Percentiles rank a stretch among this genome's conserved stretches.
phyloP scores from a whole-genome alignment of 495 filamentous ascomycete genomes.

The Penicillium atrosanguineum region DNA sequence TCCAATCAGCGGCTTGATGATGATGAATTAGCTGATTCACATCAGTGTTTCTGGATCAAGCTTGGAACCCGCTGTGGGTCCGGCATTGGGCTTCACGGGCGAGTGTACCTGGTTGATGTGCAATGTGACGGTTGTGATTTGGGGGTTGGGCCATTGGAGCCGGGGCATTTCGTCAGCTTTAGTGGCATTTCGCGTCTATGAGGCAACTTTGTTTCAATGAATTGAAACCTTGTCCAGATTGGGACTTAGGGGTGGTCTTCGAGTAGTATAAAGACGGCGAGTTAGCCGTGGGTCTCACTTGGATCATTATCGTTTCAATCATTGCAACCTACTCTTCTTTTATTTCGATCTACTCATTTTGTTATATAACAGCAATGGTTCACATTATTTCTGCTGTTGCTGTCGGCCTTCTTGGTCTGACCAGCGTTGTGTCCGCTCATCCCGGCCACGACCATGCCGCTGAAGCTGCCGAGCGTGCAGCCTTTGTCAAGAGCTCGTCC shows the following conservation, averaged over 20 bases:
- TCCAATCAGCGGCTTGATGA: neutral
- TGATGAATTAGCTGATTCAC: neutral
- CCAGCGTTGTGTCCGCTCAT: conserved; percentile 33
- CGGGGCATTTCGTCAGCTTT: too few relatives aligned
- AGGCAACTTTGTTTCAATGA: too few relatives aligned
- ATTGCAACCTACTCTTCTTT: neutral
- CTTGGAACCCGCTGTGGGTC: conserved; percentile 4
- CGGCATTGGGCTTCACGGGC: neutral
- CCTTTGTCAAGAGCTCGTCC: conserved; percentile 33
- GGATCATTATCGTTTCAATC: neutral
- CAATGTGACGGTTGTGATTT: neutral
- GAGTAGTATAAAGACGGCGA: neutral
- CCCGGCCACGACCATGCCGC: conserved; percentile 48
- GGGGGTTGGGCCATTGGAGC: too few relatives aligned
- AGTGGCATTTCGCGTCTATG: too few relatives aligned
- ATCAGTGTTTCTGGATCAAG: neutral
- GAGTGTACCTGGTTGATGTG: conserved; percentile 1
- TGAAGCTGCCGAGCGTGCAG: conserved; percentile 45
- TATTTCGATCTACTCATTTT: neutral
- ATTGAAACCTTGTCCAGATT: too few relatives aligned
- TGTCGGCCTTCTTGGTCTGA: conserved; percentile 16
- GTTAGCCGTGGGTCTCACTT: neutral
- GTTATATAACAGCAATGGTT: conserved; percentile 15
- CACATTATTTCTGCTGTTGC: conserved; percentile 15
- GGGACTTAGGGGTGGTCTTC: neutral